These are phyloP conservation scores for Populus alba DNA, from an alignment of 345 rosid genomes.

Conservation along the genomic window DNA sequence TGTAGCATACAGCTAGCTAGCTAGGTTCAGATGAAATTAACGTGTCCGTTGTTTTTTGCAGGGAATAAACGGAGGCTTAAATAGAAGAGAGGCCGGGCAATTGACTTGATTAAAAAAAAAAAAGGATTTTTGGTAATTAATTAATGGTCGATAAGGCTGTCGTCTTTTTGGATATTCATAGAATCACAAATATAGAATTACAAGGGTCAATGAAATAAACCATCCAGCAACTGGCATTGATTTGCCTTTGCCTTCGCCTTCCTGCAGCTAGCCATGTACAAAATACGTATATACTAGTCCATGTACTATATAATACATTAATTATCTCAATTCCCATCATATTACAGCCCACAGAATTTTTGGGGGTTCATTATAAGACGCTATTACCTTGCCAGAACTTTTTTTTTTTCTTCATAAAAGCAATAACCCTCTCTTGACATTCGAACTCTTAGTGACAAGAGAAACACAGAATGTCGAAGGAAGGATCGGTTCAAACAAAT, in stretches of 20 bases:
- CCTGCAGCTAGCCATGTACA: not conserved
- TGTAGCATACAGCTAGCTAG: not conserved
- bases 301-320: not conserved
- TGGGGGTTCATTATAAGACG: no score
- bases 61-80: not conserved
- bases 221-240: not conserved
- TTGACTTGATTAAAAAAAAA: slow-evolving; percentile 3
- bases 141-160: not conserved
- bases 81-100: not conserved
- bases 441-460: no score
- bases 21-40: not conserved
- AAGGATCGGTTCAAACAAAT: no score
- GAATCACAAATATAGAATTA: not conserved
- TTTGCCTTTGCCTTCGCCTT: not conserved
- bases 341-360: not conserved
- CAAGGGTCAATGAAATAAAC: slow-evolving; percentile 1
- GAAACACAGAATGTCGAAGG: no score
- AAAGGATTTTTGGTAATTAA: not conserved
- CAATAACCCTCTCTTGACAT: no score
- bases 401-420: no score
- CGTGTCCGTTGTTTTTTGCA: not conserved
- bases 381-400: not conserved
- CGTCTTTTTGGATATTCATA: not conserved
- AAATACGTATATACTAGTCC: not conserved
- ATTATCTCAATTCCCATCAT: not conserved